phyloP scores from a whole-genome alignment of 2,329 filamentous ascomycete genomes.

The Aspergillus sclerotialis region DNA sequence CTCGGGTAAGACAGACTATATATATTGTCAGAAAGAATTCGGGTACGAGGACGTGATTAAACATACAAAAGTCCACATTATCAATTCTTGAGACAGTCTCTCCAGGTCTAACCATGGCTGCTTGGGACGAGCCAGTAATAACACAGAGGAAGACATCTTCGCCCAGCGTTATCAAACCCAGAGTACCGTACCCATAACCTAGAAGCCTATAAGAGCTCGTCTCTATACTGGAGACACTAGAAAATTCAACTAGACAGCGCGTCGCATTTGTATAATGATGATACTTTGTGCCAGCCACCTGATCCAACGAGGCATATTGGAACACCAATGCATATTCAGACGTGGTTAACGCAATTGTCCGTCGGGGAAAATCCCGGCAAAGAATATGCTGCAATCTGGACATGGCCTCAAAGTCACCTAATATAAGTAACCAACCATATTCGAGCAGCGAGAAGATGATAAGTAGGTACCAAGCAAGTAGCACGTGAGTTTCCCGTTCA shows the following conservation, averaged over 20 bases:
- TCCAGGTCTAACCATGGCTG: conserved; percentile 75
- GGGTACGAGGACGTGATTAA: conserved; percentile 3
- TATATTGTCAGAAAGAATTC: conserved; percentile 1
- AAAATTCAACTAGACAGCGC: conserved; percentile 86
- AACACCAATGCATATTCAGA: conserved; percentile 75
- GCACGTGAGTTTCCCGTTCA: too few species aligned
- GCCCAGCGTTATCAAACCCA: conserved; percentile 78
- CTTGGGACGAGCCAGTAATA: conserved; percentile 69
- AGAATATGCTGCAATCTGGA: conserved; percentile 65
- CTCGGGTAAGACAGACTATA: conserved; percentile 77
- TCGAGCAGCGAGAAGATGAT: too few species aligned
- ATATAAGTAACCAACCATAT: too few species aligned
- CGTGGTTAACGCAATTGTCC: conserved; percentile 80
- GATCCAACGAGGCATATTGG: conserved; percentile 63
- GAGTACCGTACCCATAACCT: conserved; percentile 73
- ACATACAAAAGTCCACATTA: conserved; percentile 69
- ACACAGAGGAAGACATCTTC: conserved; percentile 87
- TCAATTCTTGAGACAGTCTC: conserved; percentile 86
- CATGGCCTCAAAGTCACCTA: conserved; percentile 1
- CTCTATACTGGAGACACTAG: conserved; percentile 56
- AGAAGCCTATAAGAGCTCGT: conserved; percentile 71
- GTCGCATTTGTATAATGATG: conserved; percentile 33
- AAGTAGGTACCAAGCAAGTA: too few species aligned
- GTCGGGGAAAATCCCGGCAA: conserved; percentile 78
- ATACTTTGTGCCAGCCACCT: conserved; percentile 38